These are phyloP conservation scores for Scheffersomyces titani DNA, from an alignment of 1,139 yeast species.

Conservation along the genomic window DNA sequence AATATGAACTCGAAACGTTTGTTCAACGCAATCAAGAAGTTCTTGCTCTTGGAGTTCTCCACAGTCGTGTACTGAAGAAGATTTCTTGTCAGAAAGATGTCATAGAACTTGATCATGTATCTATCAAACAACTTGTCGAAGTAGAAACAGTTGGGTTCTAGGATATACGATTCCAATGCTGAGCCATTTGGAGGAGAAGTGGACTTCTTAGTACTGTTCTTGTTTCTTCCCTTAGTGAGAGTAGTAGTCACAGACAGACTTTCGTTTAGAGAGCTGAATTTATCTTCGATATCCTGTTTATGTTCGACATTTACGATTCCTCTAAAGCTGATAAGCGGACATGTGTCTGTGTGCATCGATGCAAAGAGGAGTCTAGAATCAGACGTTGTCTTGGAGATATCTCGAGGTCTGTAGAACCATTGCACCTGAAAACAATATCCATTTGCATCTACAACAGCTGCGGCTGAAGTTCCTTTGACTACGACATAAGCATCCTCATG, in stretches of 20 bases:
- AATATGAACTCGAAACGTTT: slow-evolving; percentile 74
- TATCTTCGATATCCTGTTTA: slow-evolving; percentile 61
- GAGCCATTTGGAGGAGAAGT: slow-evolving; percentile 15
- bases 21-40: slow-evolving; percentile 62
- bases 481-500: neutral
- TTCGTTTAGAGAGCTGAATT: slow-evolving; percentile 4
- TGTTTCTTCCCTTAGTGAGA: neutral
- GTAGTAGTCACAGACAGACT: neutral
- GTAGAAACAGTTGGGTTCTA: slow-evolving; percentile 71
- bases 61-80: slow-evolving; percentile 56
- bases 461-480: neutral
- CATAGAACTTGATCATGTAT: slow-evolving; percentile 82
- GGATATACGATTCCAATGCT: slow-evolving; percentile 50
- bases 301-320: slow-evolving; percentile 76
- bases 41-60: slow-evolving; percentile 53
- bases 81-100: slow-evolving; percentile 47
- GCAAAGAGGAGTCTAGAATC: slow-evolving; percentile 81
- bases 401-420: slow-evolving; percentile 92
- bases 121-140: slow-evolving; percentile 86
- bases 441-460: slow-evolving; percentile 36
- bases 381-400: slow-evolving; percentile 63
- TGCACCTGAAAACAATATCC: slow-evolving; percentile 69
- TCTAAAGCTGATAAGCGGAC: slow-evolving; percentile 75
- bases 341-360: slow-evolving; percentile 83
- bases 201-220: slow-evolving; percentile 14